Conservation (phyloP, 2,329 filamentous ascomycete genomes). For the Fusarium equiseti region DNA sequence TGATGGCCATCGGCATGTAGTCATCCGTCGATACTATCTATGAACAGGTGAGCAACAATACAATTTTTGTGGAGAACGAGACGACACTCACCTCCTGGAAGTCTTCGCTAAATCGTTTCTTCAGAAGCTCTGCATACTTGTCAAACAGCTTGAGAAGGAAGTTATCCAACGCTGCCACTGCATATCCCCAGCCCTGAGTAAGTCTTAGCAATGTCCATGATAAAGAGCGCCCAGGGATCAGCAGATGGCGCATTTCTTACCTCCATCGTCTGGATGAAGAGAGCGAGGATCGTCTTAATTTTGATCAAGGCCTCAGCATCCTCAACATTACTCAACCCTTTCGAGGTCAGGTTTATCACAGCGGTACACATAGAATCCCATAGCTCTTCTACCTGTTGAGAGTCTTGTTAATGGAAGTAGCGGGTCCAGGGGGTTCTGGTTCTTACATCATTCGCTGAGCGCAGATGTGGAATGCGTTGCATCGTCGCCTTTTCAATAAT, state of each 20-base stretch:
- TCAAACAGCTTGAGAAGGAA: conserved; percentile 91
- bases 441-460: conserved; percentile 83
- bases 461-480: conserved; percentile 84
- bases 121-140: conserved; percentile 92
- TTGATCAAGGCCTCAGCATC: conserved; percentile 93
- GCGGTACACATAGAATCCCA: conserved; percentile 98
- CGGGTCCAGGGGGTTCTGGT: background rate
- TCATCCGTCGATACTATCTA: conserved; percentile 89
- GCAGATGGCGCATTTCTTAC: conserved; percentile 78
- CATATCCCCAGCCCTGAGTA: conserved; percentile 91
- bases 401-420: conserved; percentile 11
- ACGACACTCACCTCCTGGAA: conserved; percentile 80
- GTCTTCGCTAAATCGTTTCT: conserved; percentile 91
- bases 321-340: conserved; percentile 80
- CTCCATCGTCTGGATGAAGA: conserved; percentile 99
- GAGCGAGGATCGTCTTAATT: conserved; percentile 90
- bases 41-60: conserved; percentile 11
- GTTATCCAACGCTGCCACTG: conserved; percentile 82
- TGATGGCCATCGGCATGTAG: conserved; percentile 99
- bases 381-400: conserved; percentile 84
- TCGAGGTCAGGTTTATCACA: conserved; percentile 83
- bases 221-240: conserved; percentile 64
- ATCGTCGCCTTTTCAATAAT: conserved; percentile 97
- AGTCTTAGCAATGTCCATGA: conserved; percentile 75
- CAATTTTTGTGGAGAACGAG: background rate